Evolutionary conservation across 441 rosid species (phyloP).

Genomic region (Gossypium gossypioides): DNA sequence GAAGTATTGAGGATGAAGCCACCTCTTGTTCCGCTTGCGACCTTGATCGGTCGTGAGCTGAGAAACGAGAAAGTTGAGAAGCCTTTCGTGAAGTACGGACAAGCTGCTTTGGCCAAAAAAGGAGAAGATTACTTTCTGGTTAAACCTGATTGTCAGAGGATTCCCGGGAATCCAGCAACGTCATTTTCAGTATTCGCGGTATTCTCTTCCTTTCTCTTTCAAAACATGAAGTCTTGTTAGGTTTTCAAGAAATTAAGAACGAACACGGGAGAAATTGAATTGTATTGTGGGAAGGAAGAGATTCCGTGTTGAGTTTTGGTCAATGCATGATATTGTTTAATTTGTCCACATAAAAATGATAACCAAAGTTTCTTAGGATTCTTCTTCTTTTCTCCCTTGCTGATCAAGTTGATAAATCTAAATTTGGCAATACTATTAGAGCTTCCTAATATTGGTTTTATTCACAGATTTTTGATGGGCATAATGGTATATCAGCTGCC

Average conservation of each 20-base stretch:
- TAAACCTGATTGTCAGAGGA: conserved; percentile 64
- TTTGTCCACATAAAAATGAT: neutral
- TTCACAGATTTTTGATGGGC: conserved; percentile 83
- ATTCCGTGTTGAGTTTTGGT: neutral
- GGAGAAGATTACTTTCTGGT: conserved; percentile 91
- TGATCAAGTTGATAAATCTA: neutral
- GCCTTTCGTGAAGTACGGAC: conserved; percentile 77
- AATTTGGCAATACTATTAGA: neutral
- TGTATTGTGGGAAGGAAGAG: neutral
- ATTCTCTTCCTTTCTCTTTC: conserved; percentile 11
- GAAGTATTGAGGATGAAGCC: conserved; percentile 49
- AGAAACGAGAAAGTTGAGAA: conserved; percentile 75
- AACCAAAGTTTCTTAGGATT: neutral
- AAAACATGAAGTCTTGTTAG: neutral
- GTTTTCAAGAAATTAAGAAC: neutral
- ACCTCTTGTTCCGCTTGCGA: conserved; percentile 77
- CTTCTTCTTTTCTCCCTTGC: neutral
- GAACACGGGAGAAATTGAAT: neutral
- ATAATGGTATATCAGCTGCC: conserved; percentile 95
- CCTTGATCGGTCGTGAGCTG: conserved; percentile 84
- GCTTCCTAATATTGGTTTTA: conserved; percentile 16
- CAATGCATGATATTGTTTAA: neutral
- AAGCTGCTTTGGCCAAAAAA: conserved; percentile 90
- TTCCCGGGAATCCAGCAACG: conserved; percentile 66
- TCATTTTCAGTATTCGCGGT: conserved; percentile 90